Evolutionary conservation across 306 rosid species (phyloP).

Genomic region (Clitoria ternatea): DNA sequence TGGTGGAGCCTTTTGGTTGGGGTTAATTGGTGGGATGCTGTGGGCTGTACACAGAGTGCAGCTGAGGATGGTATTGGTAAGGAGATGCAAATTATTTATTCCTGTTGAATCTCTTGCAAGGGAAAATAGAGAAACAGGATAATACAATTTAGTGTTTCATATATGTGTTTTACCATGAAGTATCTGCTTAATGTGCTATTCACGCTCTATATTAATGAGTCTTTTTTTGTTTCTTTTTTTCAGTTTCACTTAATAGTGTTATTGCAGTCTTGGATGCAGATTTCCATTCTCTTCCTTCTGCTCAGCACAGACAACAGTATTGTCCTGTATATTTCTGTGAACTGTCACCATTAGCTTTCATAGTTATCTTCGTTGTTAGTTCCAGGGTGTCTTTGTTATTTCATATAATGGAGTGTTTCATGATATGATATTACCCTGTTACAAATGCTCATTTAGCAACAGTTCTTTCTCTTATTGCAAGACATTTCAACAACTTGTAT

Average conservation of each 20-base stretch:
- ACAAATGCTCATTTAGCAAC: no score
- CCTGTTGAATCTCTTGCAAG: slow-evolving; percentile 2
- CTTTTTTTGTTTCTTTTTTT: slow-evolving; percentile 19
- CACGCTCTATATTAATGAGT: slow-evolving; percentile 9
- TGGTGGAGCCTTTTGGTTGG: slow-evolving; percentile 99
- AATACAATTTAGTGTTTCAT: slow-evolving; percentile 8
- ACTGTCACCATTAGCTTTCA: slow-evolving; percentile 16
- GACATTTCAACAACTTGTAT: background rate
- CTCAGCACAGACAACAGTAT: slow-evolving; percentile 88
- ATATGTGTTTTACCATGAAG: slow-evolving; percentile 1
- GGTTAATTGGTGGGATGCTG: slow-evolving; percentile 99
- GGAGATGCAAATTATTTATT: slow-evolving; percentile 26
- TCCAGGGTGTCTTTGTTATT: background rate
- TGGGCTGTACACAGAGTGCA: slow-evolving; percentile 97
- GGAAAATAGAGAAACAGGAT: background rate
- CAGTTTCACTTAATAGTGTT: slow-evolving; percentile 89
- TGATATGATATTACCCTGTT: slow-evolving; percentile 15
- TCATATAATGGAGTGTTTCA: background rate
- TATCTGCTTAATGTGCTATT: background rate
- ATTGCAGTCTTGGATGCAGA: slow-evolving; percentile 98
- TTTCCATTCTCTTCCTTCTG: slow-evolving; percentile 93
- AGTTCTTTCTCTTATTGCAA: background rate
- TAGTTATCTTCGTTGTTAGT: slow-evolving; percentile 6
- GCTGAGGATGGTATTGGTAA: slow-evolving; percentile 98
- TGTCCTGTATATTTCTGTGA: slow-evolving; percentile 74